A percentile compares a stretch with the other conserved stretches of the same genome.
phyloP scores from a whole-genome alignment of 768 basidiomycete genomes.

The Suillus luteus region DNA sequence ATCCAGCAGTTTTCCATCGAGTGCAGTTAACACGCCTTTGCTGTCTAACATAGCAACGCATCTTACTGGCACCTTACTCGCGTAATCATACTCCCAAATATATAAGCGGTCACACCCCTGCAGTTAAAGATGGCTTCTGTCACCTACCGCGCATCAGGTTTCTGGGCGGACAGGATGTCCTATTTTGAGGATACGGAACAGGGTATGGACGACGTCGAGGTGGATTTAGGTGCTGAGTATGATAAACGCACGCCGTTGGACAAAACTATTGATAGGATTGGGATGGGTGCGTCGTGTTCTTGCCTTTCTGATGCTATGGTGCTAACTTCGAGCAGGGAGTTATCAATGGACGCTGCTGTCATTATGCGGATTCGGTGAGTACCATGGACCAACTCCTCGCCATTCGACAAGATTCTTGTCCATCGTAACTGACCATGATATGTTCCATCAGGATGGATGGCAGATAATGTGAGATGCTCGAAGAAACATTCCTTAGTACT shows the following conservation, averaged over 20 bases:
- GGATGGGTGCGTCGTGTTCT: slow-evolving; percentile 63
- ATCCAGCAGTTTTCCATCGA: not conserved
- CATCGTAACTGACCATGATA: slow-evolving; percentile 8
- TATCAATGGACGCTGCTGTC: slow-evolving; percentile 85
- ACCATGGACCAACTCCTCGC: not conserved
- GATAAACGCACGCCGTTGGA: slow-evolving; percentile 68
- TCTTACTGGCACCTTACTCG: slow-evolving; percentile 5
- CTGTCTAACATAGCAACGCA: not conserved
- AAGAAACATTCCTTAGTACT: slow-evolving; percentile 8
- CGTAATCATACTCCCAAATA: slow-evolving; percentile 7
- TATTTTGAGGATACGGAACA: slow-evolving; percentile 44
- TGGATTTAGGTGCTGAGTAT: slow-evolving; percentile 26
- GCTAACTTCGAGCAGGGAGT: slow-evolving; percentile 42
- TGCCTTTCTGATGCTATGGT: not conserved
- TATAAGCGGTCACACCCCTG: not conserved
- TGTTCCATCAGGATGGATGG: slow-evolving; percentile 74
- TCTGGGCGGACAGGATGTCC: slow-evolving; percentile 47
- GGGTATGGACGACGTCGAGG: slow-evolving; percentile 34
- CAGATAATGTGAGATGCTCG: slow-evolving; percentile 71
- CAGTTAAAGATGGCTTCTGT: slow-evolving; percentile 39
- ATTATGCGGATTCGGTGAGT: slow-evolving; percentile 86
- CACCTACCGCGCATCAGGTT: slow-evolving; percentile 48
- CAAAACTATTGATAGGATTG: slow-evolving; percentile 86
- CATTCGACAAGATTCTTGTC: not conserved
- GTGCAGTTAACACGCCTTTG: not conserved